Base-by-base conservation (phyloP, 345 rosid genomes). In the Anastatica hierochuntica region DNA sequence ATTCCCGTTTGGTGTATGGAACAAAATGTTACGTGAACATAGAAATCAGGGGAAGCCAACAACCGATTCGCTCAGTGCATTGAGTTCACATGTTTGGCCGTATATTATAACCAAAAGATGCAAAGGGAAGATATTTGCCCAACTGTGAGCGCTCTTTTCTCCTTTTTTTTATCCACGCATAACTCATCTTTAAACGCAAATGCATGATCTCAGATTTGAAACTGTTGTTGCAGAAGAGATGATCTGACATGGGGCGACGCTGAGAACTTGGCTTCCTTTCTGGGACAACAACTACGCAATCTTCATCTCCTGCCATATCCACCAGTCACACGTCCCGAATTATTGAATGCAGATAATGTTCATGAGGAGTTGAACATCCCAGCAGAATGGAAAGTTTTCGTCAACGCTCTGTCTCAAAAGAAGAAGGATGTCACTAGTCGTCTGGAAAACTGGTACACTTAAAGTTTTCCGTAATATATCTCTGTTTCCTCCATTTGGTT, bases 191-290 rank as follows among this genome's bases (percentile, higher is more conserved):
- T 12, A 18, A 34, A 48, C 30, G 27, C 21, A 55, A 54, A 40
- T 30, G 20, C 21, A 47, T 41, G 69, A 37, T 58, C 52, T 17
- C 7, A 43, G 38, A 50, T 12, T 43, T 39, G 46, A 53, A 53
- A 14, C n/a, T n/a, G n/a, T n/a, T n/a, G n/a, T 56, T 74, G 78
- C 83, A 90, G 97, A 73, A 80, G 95, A 72, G 97, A 90, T 67
- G 47, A 58, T 27, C 56, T 90, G 27, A 67, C 82, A 7, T 68
- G 64, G 80, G 77, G 67, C 45, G 94, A 82, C 31, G 66, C 71
- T 54, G 72, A 72, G 37, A 72, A 79, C 64, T 64, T 86, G 60
- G 82, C 96, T 41, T 69, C 85, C 37, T 86, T 82, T 70, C 63
- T 90, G 38, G 98, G 98, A 66, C 71, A 86, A 60, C 95, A 86